Evolutionary conservation across 2,329 filamentous ascomycete genomes (phyloP).

Genomic region (Colletotrichum tabaci): DNA sequence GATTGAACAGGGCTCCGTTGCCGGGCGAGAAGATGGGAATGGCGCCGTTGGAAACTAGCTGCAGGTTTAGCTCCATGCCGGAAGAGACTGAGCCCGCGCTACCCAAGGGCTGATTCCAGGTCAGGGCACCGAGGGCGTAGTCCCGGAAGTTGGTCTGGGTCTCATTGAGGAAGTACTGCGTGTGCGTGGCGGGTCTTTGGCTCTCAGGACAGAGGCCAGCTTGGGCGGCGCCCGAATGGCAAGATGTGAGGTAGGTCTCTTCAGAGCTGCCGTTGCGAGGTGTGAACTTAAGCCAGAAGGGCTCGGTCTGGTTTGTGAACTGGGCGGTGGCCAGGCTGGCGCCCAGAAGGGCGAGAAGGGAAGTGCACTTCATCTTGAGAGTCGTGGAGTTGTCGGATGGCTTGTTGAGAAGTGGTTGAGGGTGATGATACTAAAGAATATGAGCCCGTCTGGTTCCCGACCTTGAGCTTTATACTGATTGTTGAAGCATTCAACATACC

Average conservation of each 20-base stretch:
- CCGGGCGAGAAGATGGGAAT: constrained; percentile 38
- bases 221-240: constrained; percentile 40
- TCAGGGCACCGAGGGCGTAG: constrained; percentile 26
- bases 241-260: constrained; percentile 29
- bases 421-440: background rate
- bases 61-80: constrained; percentile 18
- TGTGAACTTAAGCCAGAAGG: constrained; percentile 34
- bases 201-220: constrained; percentile 37
- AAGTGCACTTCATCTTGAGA: constrained; percentile 30
- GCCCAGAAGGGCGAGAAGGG: constrained; percentile 19
- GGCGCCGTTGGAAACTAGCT: constrained; percentile 35
- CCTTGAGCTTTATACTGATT: background rate
- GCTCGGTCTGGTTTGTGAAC: constrained; percentile 16
- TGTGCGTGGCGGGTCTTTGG: background rate
- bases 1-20: constrained; percentile 7
- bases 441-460: background rate
- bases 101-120: constrained; percentile 36
- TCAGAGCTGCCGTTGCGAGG: constrained; percentile 5
- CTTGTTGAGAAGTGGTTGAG: background rate
- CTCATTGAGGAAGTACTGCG: constrained; percentile 27
- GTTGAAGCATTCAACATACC: background rate
- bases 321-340: constrained; percentile 25
- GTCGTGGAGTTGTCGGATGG: background rate
- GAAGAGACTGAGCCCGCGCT: constrained; percentile 18
- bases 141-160: constrained; percentile 2